phyloP scores from a whole-genome alignment of 2,329 filamentous ascomycete species.

The Alternaria incomplexa region DNA sequence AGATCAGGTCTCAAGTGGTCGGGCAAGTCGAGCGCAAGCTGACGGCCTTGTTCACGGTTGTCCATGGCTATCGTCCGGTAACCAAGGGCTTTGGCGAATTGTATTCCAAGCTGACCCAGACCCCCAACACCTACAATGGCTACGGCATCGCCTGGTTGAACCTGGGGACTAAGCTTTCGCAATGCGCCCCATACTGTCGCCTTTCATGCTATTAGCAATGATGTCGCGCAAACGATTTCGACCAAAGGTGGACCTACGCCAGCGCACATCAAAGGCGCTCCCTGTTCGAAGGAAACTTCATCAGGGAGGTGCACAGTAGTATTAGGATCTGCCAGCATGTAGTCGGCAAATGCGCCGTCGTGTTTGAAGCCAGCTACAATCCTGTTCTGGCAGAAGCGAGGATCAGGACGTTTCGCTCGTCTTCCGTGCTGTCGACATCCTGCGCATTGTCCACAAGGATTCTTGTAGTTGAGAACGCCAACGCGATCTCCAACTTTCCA shows the following conservation, averaged over 20 bases:
- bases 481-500: conserved; percentile 42
- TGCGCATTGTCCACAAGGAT: conserved; percentile 29
- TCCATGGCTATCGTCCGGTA: conserved; percentile 31
- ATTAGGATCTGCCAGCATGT: conserved; percentile 40
- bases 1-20: conserved; percentile 26
- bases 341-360: conserved; percentile 42
- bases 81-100: conserved; percentile 62
- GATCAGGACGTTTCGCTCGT: conserved; percentile 23
- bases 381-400: conserved; percentile 36
- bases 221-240: neutral
- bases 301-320: conserved; percentile 34
- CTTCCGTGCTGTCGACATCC: conserved; percentile 23
- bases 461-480: conserved; percentile 35
- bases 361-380: conserved; percentile 39
- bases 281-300: conserved; percentile 31
- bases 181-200: conserved; percentile 37
- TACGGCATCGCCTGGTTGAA: conserved; percentile 71
- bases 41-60: conserved; percentile 29
- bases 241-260: conserved; percentile 27
- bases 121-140: conserved; percentile 84
- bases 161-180: conserved; percentile 25
- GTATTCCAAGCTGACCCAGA: conserved; percentile 77
- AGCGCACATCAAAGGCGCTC: conserved; percentile 46
- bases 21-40: conserved; percentile 23
- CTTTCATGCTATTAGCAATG: conserved; percentile 8